phyloP scores from a whole-genome alignment of 2,329 filamentous ascomycete genomes.

The Dactylellina drechsleri region DNA sequence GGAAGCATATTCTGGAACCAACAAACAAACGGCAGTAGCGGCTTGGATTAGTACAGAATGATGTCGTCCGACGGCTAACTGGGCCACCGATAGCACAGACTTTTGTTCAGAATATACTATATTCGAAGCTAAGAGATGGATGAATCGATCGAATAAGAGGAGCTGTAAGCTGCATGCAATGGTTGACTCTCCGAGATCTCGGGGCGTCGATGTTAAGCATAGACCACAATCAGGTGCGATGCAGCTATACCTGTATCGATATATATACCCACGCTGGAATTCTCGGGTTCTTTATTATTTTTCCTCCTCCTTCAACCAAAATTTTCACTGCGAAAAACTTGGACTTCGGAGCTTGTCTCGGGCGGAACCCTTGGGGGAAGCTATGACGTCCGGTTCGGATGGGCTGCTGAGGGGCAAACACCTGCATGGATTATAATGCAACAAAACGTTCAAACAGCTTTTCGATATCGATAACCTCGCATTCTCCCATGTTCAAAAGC shows the following conservation, averaged over 20 bases:
- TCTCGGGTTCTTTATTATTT: conserved; percentile 3
- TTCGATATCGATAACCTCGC: conserved; percentile 32
- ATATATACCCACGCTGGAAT: conserved; percentile 5
- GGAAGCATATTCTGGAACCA: not conserved
- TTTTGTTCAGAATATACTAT: not conserved
- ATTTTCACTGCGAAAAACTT: conserved; percentile 1
- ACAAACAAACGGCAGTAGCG: conserved; percentile 8
- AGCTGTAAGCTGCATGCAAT: not conserved
- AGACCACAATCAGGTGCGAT: not conserved
- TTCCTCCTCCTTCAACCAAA: too few species aligned
- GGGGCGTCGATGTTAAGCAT: not conserved
- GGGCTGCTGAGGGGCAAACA: conserved; percentile 21
- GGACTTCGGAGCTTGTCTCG: conserved; percentile 47
- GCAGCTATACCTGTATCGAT: not conserved
- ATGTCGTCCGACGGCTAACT: conserved; percentile 20
- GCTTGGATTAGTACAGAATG: conserved; percentile 32
- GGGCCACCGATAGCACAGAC: too few species aligned
- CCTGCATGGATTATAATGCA: conserved; percentile 28
- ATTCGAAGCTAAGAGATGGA: not conserved
- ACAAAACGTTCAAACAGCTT: conserved; percentile 7
- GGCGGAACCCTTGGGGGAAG: conserved; percentile 3
- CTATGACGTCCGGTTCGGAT: conserved; percentile 46
- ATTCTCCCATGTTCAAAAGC: conserved; percentile 2
- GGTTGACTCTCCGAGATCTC: not conserved
- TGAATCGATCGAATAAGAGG: not conserved